These are phyloP conservation scores for Paraphaeosphaeria minitans DNA, from an alignment of 2,329 filamentous ascomycete species.

Conservation along the genomic window DNA sequence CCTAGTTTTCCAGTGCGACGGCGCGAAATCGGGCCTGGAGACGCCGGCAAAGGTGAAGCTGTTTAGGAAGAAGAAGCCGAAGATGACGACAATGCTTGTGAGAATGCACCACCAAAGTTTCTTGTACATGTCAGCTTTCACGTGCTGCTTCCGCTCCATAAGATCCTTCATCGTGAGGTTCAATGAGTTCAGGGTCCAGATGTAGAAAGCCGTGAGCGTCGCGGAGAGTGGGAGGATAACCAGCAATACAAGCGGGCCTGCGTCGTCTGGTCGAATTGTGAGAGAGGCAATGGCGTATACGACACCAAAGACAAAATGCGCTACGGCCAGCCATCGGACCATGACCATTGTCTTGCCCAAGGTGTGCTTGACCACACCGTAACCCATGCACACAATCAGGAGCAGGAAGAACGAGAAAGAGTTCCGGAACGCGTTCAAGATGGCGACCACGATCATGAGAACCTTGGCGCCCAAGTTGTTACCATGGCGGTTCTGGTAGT, in stretches of 20 bases:
- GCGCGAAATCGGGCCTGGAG: conserved; percentile 85
- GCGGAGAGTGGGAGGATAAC: conserved; percentile 91
- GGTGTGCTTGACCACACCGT: conserved; percentile 93
- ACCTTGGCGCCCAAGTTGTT: conserved; percentile 82
- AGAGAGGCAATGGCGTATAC: conserved; percentile 91
- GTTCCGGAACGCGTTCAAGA: conserved; percentile 91
- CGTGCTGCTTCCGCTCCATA: conserved; percentile 89
- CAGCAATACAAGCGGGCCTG: conserved; percentile 86
- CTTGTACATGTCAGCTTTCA: conserved; percentile 95
- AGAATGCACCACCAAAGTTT: conserved; percentile 99
- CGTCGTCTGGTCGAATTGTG: conserved; percentile 84
- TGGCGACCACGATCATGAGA: conserved; percentile 86
- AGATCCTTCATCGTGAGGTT: conserved; percentile 95
- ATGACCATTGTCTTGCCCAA: conserved; percentile 93
- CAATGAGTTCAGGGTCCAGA: conserved; percentile 96
- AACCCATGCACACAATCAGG: conserved; percentile 98
- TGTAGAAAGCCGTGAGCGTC: conserved; percentile 94
- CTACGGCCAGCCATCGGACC: conserved; percentile 86
- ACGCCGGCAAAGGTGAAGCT: conserved; percentile 91
- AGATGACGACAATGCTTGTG: conserved; percentile 89
- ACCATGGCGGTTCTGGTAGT: conserved; percentile 90
- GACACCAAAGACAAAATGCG: conserved; percentile 92
- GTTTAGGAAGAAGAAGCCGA: conserved; percentile 98
- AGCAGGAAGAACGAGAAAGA: conserved; percentile 98
- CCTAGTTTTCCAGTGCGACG: conserved; percentile 93